Evolutionary conservation across 345 rosid species (phyloP).

Genomic region (Hevea brasiliensis): DNA sequence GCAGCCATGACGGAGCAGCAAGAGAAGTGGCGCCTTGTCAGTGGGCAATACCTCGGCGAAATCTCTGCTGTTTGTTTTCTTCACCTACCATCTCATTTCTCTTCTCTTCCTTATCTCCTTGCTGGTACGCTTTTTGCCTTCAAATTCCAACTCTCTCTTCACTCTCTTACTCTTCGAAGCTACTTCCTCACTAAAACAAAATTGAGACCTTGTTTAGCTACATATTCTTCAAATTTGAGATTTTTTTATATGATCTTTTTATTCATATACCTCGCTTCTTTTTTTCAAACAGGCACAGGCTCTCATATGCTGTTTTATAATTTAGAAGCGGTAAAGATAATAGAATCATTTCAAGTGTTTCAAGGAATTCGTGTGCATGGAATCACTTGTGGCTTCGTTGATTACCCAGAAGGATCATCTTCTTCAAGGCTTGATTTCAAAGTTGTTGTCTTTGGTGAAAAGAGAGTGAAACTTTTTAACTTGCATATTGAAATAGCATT

Average conservation of each 20-base stretch:
- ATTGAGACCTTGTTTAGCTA: background rate
- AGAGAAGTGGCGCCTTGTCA: slow-evolving; percentile 41
- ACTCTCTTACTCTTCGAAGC: background rate
- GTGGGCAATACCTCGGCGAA: slow-evolving; percentile 78
- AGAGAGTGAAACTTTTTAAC: slow-evolving; percentile 63
- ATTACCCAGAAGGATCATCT: slow-evolving; percentile 20
- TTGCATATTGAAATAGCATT: slow-evolving; percentile 32
- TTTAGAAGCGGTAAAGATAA: slow-evolving; percentile 46
- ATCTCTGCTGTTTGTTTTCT: slow-evolving; percentile 78
- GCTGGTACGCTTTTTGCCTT: slow-evolving; percentile 46
- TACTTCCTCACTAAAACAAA: background rate
- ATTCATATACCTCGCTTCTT: background rate
- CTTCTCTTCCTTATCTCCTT: slow-evolving; percentile 57
- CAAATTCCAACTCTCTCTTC: background rate
- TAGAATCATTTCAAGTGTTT: slow-evolving; percentile 71
- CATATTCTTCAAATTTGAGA: background rate
- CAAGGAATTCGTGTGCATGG: slow-evolving; percentile 90
- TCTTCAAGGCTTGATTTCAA: slow-evolving; percentile 30
- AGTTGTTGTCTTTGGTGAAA: slow-evolving; percentile 68
- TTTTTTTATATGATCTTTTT: background rate
- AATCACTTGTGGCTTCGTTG: slow-evolving; percentile 37
- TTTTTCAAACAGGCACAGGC: slow-evolving; percentile 60
- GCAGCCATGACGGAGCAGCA: slow-evolving; percentile 39
- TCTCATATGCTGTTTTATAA: slow-evolving; percentile 67
- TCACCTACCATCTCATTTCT: slow-evolving; percentile 49